Percentiles rank a stretch among this genome's conserved stretches.
Evolutionary conservation across 2,329 filamentous ascomycete genomes (phyloP).

Genomic region (Pseudopithomyces maydicus): DNA sequence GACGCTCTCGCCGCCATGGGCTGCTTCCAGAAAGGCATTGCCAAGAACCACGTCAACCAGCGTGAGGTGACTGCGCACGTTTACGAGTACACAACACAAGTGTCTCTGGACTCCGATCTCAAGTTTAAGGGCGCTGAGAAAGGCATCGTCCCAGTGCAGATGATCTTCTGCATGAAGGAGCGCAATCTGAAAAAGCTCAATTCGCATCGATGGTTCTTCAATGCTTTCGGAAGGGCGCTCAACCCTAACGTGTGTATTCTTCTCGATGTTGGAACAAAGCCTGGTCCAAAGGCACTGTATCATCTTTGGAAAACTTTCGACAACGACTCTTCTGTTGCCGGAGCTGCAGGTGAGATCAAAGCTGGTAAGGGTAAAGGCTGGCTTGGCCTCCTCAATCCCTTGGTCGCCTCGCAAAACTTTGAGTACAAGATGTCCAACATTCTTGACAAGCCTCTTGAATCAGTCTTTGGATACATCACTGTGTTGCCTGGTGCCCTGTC

Average conservation of each 20-base stretch:
- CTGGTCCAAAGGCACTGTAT: constrained; percentile 88
- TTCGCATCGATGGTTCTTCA: constrained; percentile 99
- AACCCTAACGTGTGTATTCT: constrained; percentile 97
- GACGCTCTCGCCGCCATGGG: constrained; percentile 96
- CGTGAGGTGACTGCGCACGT: constrained; percentile 95
- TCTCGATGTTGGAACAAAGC: constrained; percentile 93
- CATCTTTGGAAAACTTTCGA: constrained; percentile 99
- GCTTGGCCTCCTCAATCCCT: constrained; percentile 83
- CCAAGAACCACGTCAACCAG: constrained; percentile 97
- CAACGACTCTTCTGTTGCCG: constrained; percentile 94
- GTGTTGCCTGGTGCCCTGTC: constrained; percentile 93
- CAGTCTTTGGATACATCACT: constrained; percentile 97
- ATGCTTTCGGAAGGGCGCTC: constrained; percentile 89
- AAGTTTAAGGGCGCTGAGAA: constrained; percentile 99
- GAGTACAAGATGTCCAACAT: constrained; percentile 99
- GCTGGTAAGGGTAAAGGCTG: constrained; percentile 91
- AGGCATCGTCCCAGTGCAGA: constrained; percentile 95
- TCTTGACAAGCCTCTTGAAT: constrained; percentile 94
- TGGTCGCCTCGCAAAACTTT: constrained; percentile 97
- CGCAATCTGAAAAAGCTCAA: constrained; percentile 98
- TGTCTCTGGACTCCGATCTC: constrained; percentile 90
- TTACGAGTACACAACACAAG: constrained; percentile 98
- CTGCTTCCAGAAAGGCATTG: constrained; percentile 97
- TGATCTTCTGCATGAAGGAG: constrained; percentile 98
- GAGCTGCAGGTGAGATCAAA: constrained; percentile 96